A percentile compares a stretch with the other conserved stretches of the same genome.
These are phyloP conservation scores for Neurospora crassa DNA, from an alignment of 2,329 filamentous ascomycete genomes.

Conservation along the genomic window DNA sequence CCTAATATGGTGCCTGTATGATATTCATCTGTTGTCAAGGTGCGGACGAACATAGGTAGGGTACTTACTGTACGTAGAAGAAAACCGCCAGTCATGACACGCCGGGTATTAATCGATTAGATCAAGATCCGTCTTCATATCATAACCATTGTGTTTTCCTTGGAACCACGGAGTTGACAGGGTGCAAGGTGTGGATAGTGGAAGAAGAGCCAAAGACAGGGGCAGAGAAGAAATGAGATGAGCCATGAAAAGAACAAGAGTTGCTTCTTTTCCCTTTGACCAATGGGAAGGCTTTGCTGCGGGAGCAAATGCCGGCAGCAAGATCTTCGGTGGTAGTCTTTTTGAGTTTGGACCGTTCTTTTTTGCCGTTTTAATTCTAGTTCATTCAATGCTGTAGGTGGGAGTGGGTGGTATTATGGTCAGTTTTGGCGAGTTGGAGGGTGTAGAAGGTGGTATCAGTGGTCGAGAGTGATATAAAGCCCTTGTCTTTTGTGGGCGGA, in stretches of 20 bases:
- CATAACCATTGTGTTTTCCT: background rate
- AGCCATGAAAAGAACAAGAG: background rate
- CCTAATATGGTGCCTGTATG: background rate
- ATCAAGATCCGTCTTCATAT: background rate
- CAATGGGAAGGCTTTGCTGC: background rate
- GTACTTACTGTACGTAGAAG: too few species aligned
- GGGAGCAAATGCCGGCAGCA: background rate
- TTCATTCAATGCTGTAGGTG: background rate
- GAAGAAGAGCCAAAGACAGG: background rate
- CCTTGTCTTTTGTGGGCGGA: background rate
- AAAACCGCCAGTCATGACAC: too few species aligned
- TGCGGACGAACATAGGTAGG: too few species aligned
- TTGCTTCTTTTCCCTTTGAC: background rate
- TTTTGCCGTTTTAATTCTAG: background rate
- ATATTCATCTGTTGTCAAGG: too few species aligned
- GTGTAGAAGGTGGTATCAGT: background rate
- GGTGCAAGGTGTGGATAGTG: background rate
- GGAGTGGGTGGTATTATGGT: background rate
- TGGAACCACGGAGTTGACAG: background rate
- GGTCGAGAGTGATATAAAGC: background rate
- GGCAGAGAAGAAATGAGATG: background rate
- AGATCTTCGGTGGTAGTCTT: background rate
- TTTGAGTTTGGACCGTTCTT: background rate
- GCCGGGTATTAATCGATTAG: background rate
- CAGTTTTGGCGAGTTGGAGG: background rate